phyloP scores from a whole-genome alignment of 805 yeast genomes.

The Wickerhamomyces ciferrii region DNA sequence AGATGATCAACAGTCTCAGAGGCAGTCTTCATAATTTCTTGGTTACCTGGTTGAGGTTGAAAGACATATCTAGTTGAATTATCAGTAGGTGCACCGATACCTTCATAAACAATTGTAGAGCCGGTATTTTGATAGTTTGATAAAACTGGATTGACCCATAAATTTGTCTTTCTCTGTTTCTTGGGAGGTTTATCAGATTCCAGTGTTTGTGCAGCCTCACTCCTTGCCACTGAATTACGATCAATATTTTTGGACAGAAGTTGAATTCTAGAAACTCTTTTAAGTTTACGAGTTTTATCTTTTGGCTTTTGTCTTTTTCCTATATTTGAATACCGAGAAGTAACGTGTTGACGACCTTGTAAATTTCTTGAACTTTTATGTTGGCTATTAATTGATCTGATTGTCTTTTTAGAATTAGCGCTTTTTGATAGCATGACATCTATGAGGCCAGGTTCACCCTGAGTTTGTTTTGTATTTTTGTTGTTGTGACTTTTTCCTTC shows the following conservation, averaged over 20 bases:
- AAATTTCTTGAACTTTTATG: background rate
- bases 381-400: background rate
- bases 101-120: constrained; percentile 16
- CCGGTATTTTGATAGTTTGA: background rate
- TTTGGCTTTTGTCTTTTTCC: background rate
- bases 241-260: background rate
- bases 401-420: background rate
- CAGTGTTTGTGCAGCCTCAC: no score
- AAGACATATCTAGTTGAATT: background rate
- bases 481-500: no score
- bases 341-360: no score
- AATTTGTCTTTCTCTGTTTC: background rate
- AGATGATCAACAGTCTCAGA: no score
- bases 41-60: constrained; percentile 9
- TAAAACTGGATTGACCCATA: background rate
- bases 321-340: background rate
- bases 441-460: background rate
- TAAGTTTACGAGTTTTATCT: background rate
- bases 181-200: background rate
- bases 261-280: background rate
- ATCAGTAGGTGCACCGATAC: constrained; percentile 4
- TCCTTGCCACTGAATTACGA: background rate
- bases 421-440: background rate
- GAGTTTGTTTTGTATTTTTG: no score
- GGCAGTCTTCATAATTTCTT: no score